These are phyloP conservation scores for Pulicaria dysenterica DNA, from an alignment of 129 eudicot species.

Conservation along the genomic window DNA sequence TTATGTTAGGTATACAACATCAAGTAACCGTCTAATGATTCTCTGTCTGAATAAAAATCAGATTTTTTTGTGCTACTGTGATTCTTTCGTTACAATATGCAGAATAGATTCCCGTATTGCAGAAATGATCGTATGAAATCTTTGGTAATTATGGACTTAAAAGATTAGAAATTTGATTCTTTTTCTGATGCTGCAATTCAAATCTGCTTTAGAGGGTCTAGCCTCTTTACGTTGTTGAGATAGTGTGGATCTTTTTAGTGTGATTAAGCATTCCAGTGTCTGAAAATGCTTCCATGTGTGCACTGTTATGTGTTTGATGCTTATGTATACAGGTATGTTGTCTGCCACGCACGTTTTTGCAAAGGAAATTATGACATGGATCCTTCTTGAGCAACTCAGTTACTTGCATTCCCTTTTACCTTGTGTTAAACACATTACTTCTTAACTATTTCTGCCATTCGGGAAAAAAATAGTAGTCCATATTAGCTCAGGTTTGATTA, in stretches of 20 bases:
- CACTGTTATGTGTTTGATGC: constrained; percentile 3
- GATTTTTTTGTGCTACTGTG: background rate
- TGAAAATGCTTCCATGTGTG: constrained; percentile 8
- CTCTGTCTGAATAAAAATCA: background rate
- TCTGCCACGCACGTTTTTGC: constrained; percentile 6
- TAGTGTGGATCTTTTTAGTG: background rate
- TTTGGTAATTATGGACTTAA: no score
- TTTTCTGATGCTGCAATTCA: background rate
- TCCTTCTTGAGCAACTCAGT: constrained; percentile 18
- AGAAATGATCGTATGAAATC: no score
- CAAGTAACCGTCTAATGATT: background rate
- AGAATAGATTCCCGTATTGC: no score
- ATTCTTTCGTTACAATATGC: background rate
- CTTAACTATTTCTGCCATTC: no score
- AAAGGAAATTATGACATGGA: background rate
- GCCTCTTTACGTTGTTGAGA: background rate
- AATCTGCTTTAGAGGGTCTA: background rate
- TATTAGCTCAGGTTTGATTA: constrained; percentile 19
- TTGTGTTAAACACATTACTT: background rate
- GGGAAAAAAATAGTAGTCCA: no score
- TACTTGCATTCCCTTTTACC: constrained; percentile 6
- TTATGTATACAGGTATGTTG: constrained; percentile 2
- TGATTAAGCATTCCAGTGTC: constrained; percentile 1
- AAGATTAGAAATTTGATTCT: no score
- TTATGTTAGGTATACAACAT: background rate